Evolutionary conservation across 192 early-diverging fungal species (phyloP).

Genomic region (Backusella macrospora): DNA sequence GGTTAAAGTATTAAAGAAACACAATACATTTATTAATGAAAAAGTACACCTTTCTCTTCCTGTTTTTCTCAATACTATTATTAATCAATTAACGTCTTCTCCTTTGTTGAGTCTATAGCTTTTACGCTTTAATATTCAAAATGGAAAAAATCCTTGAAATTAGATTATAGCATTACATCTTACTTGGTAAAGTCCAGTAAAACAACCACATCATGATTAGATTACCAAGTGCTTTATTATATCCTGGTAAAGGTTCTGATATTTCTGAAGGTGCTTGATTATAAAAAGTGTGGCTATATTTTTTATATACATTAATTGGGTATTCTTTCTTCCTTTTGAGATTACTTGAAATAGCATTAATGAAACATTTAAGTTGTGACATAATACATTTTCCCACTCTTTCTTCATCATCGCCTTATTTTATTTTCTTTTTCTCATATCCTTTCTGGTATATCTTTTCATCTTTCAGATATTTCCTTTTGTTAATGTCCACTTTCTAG

Average conservation of each 20-base stretch:
- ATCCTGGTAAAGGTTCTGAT: slow-evolving; percentile 10
- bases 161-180: background rate
- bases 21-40: too few species aligned
- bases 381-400: too few species aligned
- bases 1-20: too few species aligned
- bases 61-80: background rate
- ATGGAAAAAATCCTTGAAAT: background rate
- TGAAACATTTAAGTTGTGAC: background rate
- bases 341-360: background rate
- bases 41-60: too few species aligned
- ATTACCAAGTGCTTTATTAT: slow-evolving; percentile 63
- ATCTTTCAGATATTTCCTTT: background rate
- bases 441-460: slow-evolving; percentile 13
- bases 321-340: background rate
- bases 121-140: too few species aligned
- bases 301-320: background rate
- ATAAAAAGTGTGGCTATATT: background rate
- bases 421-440: slow-evolving; percentile 12
- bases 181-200: slow-evolving; percentile 70
- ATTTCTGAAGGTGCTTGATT: background rate
- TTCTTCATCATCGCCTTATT: background rate
- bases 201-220: slow-evolving; percentile 80
- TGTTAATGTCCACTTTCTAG: background rate
- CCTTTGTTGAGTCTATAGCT: background rate
- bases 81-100: background rate